Conservation (phyloP, 495 filamentous ascomycete species). For the Lasiosphaeria miniovina region DNA sequence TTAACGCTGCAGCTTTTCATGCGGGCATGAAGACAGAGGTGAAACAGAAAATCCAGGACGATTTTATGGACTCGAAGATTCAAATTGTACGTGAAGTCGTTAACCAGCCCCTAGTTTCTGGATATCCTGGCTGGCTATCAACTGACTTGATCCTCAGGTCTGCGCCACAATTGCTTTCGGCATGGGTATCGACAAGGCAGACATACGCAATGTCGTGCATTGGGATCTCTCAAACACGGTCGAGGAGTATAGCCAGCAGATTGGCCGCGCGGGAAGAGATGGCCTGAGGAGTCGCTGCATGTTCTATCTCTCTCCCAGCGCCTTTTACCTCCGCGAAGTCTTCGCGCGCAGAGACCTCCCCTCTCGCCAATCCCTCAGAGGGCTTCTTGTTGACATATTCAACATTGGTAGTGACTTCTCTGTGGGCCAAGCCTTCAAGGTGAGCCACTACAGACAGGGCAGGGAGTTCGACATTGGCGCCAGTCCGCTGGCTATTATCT, state of each 20-base stretch:
- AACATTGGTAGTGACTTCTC: conserved; percentile 19
- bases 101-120: not conserved
- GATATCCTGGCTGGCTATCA: not conserved
- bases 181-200: conserved; percentile 58
- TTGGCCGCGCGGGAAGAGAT: conserved; percentile 58
- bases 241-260: conserved; percentile 59
- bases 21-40: conserved; percentile 46
- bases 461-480: conserved; percentile 43
- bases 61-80: conserved; percentile 48
- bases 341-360: conserved; percentile 57
- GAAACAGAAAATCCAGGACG: conserved; percentile 47
- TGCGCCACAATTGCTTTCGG: conserved; percentile 61
- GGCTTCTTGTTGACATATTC: conserved; percentile 49
- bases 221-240: conserved; percentile 53
- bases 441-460: conserved; percentile 39
- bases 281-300: conserved; percentile 50
- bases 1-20: conserved; percentile 49
- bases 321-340: conserved; percentile 51
- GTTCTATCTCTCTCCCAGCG: conserved; percentile 51
- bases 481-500: conserved; percentile 43
- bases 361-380: conserved; percentile 41
- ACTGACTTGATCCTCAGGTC: conserved; percentile 23
- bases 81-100: conserved; percentile 32
- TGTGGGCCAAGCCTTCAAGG: conserved; percentile 43
- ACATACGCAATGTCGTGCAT: conserved; percentile 58